Base-by-base conservation (phyloP, 2,329 filamentous ascomycete genomes). In the Hirsutella rhossiliensis region DNA sequence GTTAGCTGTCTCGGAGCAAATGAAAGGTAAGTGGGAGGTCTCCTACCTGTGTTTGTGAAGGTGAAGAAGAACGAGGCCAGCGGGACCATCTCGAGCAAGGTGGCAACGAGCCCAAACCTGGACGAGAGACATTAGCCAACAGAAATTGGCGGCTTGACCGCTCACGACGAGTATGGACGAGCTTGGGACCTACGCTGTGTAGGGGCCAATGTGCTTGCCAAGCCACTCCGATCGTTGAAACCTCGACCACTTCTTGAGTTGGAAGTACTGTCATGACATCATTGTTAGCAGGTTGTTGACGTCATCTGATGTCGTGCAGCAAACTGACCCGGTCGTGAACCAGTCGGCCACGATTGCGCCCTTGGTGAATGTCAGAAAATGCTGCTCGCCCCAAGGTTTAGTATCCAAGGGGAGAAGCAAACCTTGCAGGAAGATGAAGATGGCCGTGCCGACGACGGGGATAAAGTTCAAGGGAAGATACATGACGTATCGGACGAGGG, bases 391-490 rank as follows among this genome's bases (percentile, higher is more conserved):
- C 15, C 3, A 34, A 7, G 11, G 12, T 28, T 13, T 8, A 5
- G 23, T 20, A n/a, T 19, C 5, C 15, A 23, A 15, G 11, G n/a
- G 18, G n/a, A 2, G 29, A 12, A 15, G 45, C 50, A 62, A 62
- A 62, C 82, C 84, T 62, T 95, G 87, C 15, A 94, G 60, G 27
- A 84, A 60, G 30, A 96, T 74, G 62, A 94, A 97, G 5, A 88
- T 67, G 8, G 80, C 67, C 0, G 89, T 95, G 6, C 90, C 90
- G 17, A 95, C 77, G 1, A 96, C 74, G 0, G 90, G 90, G 43
- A 97, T 88, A 59, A 95, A 88, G 67, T 96, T 97, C 48, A 97
- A 72, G 11, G 90, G 89, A 37, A 95, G 71, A 59, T 94, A 92
- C 66, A 96, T 76, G 50, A 94, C 59, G 55, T 90, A 90, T 48